Base-by-base conservation (phyloP, 345 rosid genomes). In the Bruguiera sexangula region DNA sequence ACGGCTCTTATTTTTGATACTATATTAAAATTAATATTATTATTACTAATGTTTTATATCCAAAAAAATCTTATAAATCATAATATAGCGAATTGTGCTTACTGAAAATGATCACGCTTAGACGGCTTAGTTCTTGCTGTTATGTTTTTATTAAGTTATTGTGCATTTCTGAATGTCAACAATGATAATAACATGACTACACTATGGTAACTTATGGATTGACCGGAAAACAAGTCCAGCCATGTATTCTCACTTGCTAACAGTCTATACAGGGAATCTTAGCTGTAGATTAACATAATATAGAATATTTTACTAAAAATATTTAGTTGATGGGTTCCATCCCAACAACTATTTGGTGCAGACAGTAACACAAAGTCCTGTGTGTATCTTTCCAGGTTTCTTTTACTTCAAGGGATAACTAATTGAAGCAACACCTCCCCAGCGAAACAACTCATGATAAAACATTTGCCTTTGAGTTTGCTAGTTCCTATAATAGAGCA, bases 261-360 rank as follows among this genome's bases (percentile, higher is more conserved):
- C 36, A 21, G 24, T 24, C 59, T 43, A 59, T 8, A 43, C 6
- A 6, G 50, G 16, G n/a, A 66, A 39, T 57, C 37, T 30, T 65
- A 19, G n/a, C 64, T 52, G 51, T 55, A 30, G 6, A 61, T 34
- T 31, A 56, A 21, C 16, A 51, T 50, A 46, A 76, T 57, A 50
- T 43, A 13, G 24, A n/a, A 52, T 22, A 36, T 59, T 72, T 74
- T 69, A 58, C 36, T 26, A 36, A 36, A 20, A 64, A 2, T 46
- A 36, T 34, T 73, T 70, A 73, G 88, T 71, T 84, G 86, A 74
- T 65, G 78, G 66, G 86, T 84, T 78, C 80, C 83, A 74, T 80
- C 80, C 67, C 82, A 84, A 81, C 87, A 72, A 78, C 85, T 37
- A 75, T 82, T 82, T 78, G 89, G 89, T 86, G 78, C 70, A 58